Evolutionary conservation across 139 green algal genomes (phyloP).

Genomic region (Tetraselmis chui): DNA sequence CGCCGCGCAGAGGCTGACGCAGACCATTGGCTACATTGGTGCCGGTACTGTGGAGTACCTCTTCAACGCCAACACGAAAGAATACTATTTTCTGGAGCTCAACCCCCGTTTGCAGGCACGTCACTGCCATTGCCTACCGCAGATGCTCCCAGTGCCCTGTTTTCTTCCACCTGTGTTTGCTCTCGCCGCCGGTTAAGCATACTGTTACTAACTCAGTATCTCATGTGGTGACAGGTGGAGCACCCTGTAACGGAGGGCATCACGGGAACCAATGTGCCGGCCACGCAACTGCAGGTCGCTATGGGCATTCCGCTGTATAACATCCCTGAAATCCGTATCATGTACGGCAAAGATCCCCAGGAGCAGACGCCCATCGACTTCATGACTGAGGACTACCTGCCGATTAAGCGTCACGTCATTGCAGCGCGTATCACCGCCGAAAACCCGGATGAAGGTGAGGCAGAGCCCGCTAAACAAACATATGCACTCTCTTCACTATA

Average conservation of each 20-base stretch:
- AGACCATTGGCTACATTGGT: constrained; percentile 83
- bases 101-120: constrained; percentile 88
- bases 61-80: constrained; percentile 68
- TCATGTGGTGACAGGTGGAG: constrained; percentile 94
- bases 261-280: constrained; percentile 88
- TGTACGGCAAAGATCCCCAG: constrained; percentile 53
- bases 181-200: no score
- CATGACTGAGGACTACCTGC: constrained; percentile 30
- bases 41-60: constrained; percentile 95
- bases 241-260: constrained; percentile 98
- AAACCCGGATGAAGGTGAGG: constrained; percentile 72
- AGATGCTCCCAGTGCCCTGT: no score
- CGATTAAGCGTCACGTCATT: constrained; percentile 58
- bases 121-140: no score
- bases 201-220: no score
- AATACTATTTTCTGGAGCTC: constrained; percentile 97
- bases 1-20: constrained; percentile 44
- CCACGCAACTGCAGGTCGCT: constrained; percentile 82
- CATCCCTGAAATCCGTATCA: constrained; percentile 79
- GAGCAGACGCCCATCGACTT: constrained; percentile 62
- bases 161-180: no score
- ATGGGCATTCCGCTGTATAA: constrained; percentile 86
- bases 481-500: no score
- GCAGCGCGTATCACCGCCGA: constrained; percentile 90
- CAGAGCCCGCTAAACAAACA: no score